Conservation (phyloP, 1,139 yeast genomes). For the Keqinozyma sinolaborantium region DNA sequence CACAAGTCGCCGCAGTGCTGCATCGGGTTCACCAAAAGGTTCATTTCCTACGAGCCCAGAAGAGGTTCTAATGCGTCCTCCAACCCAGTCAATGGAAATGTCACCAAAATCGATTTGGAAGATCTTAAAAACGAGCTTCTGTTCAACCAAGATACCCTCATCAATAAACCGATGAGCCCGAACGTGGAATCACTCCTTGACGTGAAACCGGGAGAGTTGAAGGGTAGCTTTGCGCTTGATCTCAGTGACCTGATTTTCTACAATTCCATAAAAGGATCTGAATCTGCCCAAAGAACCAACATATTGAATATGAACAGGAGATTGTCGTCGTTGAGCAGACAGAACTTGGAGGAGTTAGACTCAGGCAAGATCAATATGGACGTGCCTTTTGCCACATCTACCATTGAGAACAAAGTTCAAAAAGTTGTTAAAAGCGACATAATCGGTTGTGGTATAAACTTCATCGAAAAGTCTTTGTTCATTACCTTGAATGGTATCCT, state of each 20-base stretch:
- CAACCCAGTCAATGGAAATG: conserved; percentile 2
- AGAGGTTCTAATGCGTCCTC: conserved; percentile 9
- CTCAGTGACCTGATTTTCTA: conserved; percentile 40
- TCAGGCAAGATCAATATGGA: conserved; percentile 36
- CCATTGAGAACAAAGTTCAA: conserved; percentile 4
- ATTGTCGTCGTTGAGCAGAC: conserved; percentile 30
- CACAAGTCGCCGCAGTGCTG: conserved; percentile 30
- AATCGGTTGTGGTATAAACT: conserved; percentile 85
- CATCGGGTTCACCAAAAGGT: conserved; percentile 34
- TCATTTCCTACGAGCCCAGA: conserved; percentile 16
- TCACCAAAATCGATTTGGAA: conserved; percentile 24
- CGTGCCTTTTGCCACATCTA: conserved; percentile 28
- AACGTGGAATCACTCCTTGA: conserved; percentile 20
- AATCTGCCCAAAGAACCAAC: conserved; percentile 25
- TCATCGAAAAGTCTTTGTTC: conserved; percentile 59
- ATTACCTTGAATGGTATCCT: conserved; percentile 79
- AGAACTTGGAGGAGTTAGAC: conserved; percentile 23
- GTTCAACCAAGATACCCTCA: conserved; percentile 13
- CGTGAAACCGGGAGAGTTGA: conserved; percentile 35
- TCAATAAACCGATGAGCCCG: conserved; percentile 12
- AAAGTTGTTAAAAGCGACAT: conserved; percentile 45
- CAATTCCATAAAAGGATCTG: conserved; percentile 33
- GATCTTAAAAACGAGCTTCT: conserved; percentile 24
- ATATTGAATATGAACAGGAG: conserved; percentile 38
- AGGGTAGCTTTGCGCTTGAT: conserved; percentile 42